These are phyloP conservation scores for Phialophora verrucosa DNA, from an alignment of 2,329 filamentous ascomycete species.

Conservation along the genomic window DNA sequence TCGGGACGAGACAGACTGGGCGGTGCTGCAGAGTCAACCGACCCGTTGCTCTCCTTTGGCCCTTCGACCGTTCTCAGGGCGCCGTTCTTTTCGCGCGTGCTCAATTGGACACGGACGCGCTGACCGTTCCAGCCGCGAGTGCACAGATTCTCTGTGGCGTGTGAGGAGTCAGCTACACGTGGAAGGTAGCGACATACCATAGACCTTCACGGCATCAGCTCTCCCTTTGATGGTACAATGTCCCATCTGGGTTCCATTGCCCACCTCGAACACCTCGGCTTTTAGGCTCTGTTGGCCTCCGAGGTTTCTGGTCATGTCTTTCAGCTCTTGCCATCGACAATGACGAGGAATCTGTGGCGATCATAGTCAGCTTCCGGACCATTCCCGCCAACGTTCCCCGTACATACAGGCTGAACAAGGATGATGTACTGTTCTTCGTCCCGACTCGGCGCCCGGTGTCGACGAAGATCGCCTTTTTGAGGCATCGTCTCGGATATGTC, in stretches of 20 bases:
- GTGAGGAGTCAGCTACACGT: not conserved
- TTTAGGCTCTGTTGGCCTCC: conserved; percentile 35
- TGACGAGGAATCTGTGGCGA: conserved; percentile 35
- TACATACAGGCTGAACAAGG: conserved; percentile 36
- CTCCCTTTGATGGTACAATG: conserved; percentile 36
- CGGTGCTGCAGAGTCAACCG: conserved; percentile 9
- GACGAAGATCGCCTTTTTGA: conserved; percentile 26
- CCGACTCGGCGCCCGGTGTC: conserved; percentile 23
- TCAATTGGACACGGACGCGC: conserved; percentile 28
- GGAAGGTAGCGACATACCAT: conserved; percentile 21
- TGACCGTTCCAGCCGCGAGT: conserved; percentile 33
- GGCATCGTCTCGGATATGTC: conserved; percentile 23
- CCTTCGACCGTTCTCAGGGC: conserved; percentile 29
- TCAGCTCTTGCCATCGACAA: conserved; percentile 41
- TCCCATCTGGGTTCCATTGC: conserved; percentile 32
- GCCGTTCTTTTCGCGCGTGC: conserved; percentile 30
- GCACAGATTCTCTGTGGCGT: conserved; percentile 26
- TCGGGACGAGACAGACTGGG: conserved; percentile 1
- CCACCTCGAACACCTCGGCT: conserved; percentile 31
- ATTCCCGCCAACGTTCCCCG: not conserved
- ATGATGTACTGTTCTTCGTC: conserved; percentile 38
- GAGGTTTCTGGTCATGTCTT: conserved; percentile 36
- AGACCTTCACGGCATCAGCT: conserved; percentile 31
- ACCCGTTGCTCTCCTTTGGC: conserved; percentile 26
- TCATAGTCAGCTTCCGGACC: conserved; percentile 4